Base-by-base conservation (phyloP, 2,329 filamentous ascomycete species). In the Fusarium tupiense region DNA sequence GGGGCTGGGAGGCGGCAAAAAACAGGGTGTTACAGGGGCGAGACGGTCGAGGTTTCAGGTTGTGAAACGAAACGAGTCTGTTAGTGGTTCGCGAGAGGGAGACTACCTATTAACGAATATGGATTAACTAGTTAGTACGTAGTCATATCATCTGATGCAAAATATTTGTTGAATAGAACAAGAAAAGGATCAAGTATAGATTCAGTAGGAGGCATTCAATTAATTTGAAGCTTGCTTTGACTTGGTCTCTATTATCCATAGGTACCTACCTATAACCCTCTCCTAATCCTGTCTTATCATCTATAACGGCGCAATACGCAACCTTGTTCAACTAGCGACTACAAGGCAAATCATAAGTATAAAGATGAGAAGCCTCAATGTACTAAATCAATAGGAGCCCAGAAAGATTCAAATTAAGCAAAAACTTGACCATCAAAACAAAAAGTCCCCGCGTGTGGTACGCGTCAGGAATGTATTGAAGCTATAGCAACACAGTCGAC, bases 11-110 rank as follows among this genome's bases (percentile, higher is more conserved):
- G 57, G 58, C 64, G 63, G 61, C 64, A 64, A 73, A 72, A 67
- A 57, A 66, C 61, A 61, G 47, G 58, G 59, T 77, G 74, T 76
- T 67, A 62, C 70, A 75, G 71, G 76, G 76, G 74, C 65, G 69
- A 46, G 43, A 71, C 76, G 68, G 73, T 70, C 57, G 53, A 66
- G 60, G 78, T 80, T 80, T 80, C 78, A 80, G 78, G 77, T 61
- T 57, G 31, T 61, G 57, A 69, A 69, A 73, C 71, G 54, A 67
- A 67, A 61, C 64, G 8, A 53, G 46, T 22, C 31, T 50, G 52
- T 74, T 54, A 77, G 58, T 77, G 75, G 74, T 74, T 64, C 31
- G 38, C 33, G n/a, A n/a, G 31, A n/a, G n/a, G 47, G 63, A 46
- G 31, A 46, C 20, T 35, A 29, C 6, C 2, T 29, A 52, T 41